These are phyloP conservation scores for Phoenix dactylifera DNA, from an alignment of 176 grass and related monocot genomes.

Conservation along the genomic window DNA sequence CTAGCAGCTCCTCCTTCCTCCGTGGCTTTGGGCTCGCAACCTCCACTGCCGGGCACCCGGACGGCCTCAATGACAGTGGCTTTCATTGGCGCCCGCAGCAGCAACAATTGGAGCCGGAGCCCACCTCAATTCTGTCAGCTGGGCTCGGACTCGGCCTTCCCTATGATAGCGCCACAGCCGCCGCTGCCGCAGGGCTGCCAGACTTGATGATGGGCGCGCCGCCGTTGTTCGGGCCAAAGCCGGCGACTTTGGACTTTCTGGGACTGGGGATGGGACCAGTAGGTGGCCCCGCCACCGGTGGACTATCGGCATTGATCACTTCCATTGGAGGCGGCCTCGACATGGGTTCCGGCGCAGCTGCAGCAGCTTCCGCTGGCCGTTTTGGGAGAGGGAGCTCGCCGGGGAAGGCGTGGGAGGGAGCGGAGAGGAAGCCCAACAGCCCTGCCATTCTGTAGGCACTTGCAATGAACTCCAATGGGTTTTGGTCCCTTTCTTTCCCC, in stretches of 20 bases:
- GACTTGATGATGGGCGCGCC: constrained; percentile 80
- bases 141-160: constrained; percentile 71
- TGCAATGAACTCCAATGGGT: no score
- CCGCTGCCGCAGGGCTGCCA: constrained; percentile 19
- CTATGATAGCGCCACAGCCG: constrained; percentile 29
- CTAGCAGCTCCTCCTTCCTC: constrained; percentile 55
- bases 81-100: constrained; percentile 38
- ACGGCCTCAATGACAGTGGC: constrained; percentile 20
- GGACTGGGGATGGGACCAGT: constrained; percentile 66
- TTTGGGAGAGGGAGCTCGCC: not conserved
- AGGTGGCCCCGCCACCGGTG: constrained; percentile 29
- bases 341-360: constrained; percentile 28
- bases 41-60: constrained; percentile 27
- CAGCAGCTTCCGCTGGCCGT: no score
- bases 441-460: constrained; percentile 34
- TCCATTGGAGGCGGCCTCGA: constrained; percentile 53
- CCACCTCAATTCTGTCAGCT: constrained; percentile 39
- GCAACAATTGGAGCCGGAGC: constrained; percentile 34
- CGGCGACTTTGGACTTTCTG: constrained; percentile 78
- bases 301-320: constrained; percentile 43
- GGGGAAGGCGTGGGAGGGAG: constrained; percentile 3
- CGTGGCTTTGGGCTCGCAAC: constrained; percentile 47
- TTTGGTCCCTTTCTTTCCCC: no score
- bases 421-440: constrained; percentile 42
- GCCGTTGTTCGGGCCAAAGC: constrained; percentile 51